Conservation (phyloP, 2,329 filamentous ascomycete species). For the Diaporthe eres region DNA sequence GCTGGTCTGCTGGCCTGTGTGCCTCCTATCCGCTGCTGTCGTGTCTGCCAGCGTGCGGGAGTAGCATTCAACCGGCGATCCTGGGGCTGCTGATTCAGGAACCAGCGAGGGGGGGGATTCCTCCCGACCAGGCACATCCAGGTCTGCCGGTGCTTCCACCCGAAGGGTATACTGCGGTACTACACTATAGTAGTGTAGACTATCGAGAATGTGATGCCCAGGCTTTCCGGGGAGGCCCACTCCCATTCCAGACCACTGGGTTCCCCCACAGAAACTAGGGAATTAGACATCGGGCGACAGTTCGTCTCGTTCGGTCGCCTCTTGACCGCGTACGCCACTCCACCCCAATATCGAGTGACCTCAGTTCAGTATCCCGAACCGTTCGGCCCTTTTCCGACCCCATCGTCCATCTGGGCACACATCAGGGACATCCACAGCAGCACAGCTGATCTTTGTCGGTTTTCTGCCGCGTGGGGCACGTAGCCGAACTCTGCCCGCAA, state of each 20-base stretch:
- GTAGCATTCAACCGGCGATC: slow-evolving; percentile 13
- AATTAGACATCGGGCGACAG: slow-evolving; percentile 25
- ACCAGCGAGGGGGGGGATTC: not conserved
- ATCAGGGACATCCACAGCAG: slow-evolving; percentile 17
- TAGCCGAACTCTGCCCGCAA: not conserved
- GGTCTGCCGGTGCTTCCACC: slow-evolving; percentile 17
- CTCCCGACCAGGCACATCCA: slow-evolving; percentile 25
- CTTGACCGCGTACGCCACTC: slow-evolving; percentile 26
- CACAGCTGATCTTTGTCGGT: slow-evolving; percentile 30
- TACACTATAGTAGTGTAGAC: not conserved
- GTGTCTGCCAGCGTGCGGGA: not conserved
- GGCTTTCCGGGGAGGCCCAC: slow-evolving; percentile 3
- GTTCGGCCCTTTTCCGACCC: slow-evolving; percentile 28
- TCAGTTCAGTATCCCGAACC: slow-evolving; percentile 2
- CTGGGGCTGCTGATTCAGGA: slow-evolving; percentile 24
- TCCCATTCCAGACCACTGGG: slow-evolving; percentile 23
- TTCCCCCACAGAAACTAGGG: slow-evolving; percentile 29
- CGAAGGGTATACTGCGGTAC: not conserved
- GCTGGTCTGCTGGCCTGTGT: not conserved
- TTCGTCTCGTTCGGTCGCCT: slow-evolving; percentile 21
- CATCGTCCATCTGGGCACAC: not conserved
- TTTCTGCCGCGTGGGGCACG: not conserved
- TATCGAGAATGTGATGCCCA: not conserved
- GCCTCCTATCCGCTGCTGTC: not conserved
- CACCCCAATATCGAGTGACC: slow-evolving; percentile 30